Evolutionary conservation across 1,139 yeast genomes (phyloP).

Genomic region (Suhomyces choctaworum): DNA sequence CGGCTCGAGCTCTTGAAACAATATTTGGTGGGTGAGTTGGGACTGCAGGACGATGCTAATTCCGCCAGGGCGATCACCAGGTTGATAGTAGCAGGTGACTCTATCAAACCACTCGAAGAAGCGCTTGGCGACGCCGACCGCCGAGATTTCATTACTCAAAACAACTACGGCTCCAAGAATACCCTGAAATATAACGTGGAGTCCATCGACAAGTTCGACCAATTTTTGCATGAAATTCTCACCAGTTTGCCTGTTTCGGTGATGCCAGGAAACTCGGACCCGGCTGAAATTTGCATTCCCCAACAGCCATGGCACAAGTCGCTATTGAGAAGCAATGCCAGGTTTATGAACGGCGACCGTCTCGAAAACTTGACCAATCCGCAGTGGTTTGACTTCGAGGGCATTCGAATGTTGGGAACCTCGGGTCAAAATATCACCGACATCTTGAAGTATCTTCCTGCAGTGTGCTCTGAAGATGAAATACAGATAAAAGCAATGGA

Average conservation of each 20-base stretch:
- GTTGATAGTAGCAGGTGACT: slow-evolving; percentile 75
- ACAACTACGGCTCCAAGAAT: slow-evolving; percentile 56
- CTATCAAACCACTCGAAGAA: slow-evolving; percentile 44
- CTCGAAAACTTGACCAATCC: slow-evolving; percentile 72
- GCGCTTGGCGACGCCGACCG: slow-evolving; percentile 23
- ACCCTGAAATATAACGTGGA: slow-evolving; percentile 49
- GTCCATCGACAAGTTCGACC: slow-evolving; percentile 50
- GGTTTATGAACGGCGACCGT: slow-evolving; percentile 41
- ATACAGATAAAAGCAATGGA: slow-evolving; percentile 47
- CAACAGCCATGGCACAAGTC: slow-evolving; percentile 87
- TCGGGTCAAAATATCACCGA: slow-evolving; percentile 87
- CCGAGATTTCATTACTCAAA: slow-evolving; percentile 34
- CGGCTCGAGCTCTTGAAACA: slow-evolving; percentile 66
- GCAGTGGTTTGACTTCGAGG: slow-evolving; percentile 55
- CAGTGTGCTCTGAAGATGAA: slow-evolving; percentile 16
- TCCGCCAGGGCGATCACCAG: slow-evolving; percentile 43
- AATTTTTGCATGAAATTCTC: slow-evolving; percentile 58
- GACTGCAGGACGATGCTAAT: slow-evolving; percentile 30
- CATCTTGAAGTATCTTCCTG: slow-evolving; percentile 58
- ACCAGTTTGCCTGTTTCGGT: slow-evolving; percentile 66
- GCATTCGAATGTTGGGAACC: slow-evolving; percentile 62
- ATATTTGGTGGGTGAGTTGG: slow-evolving; percentile 69
- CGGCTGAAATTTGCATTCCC: slow-evolving; percentile 80
- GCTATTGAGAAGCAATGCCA: slow-evolving; percentile 53
- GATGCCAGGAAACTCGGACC: slow-evolving; percentile 86